Evolutionary conservation across 768 basidiomycete species (phyloP).

Genomic region (Auriscalpium microsporum): DNA sequence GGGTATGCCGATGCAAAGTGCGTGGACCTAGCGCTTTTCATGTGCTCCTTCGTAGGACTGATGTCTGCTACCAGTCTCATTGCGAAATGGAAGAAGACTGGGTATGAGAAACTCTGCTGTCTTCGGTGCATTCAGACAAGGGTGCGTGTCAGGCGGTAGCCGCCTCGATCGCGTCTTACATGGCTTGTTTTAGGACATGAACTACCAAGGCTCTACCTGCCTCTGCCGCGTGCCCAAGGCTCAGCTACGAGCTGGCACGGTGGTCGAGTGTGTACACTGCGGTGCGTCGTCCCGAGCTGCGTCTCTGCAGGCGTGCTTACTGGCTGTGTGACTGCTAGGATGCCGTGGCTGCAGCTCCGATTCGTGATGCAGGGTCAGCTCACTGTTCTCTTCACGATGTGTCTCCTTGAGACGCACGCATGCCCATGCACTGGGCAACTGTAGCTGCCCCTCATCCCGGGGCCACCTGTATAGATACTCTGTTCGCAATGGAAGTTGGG

Average conservation of each 20-base stretch:
- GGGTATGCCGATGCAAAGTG: constrained; percentile 96
- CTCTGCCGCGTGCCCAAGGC: constrained; percentile 96
- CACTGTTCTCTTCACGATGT: background rate
- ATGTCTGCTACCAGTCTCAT: constrained; percentile 53
- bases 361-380: constrained; percentile 36
- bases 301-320: constrained; percentile 6
- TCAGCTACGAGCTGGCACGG: constrained; percentile 78
- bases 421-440: no score
- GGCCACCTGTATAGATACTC: no score
- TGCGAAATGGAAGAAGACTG: constrained; percentile 99
- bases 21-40: constrained; percentile 23
- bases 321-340: constrained; percentile 37
- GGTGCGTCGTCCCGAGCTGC: constrained; percentile 45
- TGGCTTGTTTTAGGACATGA: constrained; percentile 72
- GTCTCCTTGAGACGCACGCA: no score
- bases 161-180: background rate
- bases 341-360: constrained; percentile 91
- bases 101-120: constrained; percentile 98
- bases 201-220: constrained; percentile 97
- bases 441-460: no score
- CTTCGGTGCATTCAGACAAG: constrained; percentile 92
- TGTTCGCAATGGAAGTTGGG: no score
- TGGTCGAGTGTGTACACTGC: constrained; percentile 96
- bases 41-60: background rate
- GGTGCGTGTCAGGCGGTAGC: constrained; percentile 31